Percentiles rank a stretch among this genome's conserved stretches.
phyloP scores from a whole-genome alignment of 1,284 basidiomycete species.

The Ganoderma resinaceum region DNA sequence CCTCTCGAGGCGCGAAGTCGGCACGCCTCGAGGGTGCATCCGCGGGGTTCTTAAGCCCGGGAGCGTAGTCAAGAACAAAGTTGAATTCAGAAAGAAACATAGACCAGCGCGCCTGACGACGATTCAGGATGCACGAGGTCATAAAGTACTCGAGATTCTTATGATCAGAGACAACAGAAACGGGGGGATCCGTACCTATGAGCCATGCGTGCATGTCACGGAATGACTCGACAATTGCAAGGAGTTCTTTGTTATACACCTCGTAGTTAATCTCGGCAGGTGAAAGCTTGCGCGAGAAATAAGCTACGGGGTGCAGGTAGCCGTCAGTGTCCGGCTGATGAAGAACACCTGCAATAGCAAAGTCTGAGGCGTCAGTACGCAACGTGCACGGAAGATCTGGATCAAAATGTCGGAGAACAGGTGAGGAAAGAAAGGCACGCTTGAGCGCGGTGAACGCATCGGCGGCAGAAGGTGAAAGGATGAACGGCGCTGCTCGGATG shows the following conservation, averaged over 20 bases:
- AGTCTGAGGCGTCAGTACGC: constrained; percentile 37
- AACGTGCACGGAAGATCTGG: constrained; percentile 35
- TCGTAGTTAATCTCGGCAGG: constrained; percentile 37
- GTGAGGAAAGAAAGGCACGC: constrained; percentile 35
- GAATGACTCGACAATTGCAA: constrained; percentile 44
- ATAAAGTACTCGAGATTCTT: constrained; percentile 47
- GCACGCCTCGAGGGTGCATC: constrained; percentile 41
- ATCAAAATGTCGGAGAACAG: constrained; percentile 43
- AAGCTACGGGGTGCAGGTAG: constrained; percentile 42
- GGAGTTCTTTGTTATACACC: constrained; percentile 44
- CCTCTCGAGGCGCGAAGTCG: constrained; percentile 45
- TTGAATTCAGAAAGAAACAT: constrained; percentile 42
- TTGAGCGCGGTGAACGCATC: constrained; percentile 41
- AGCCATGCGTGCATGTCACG: constrained; percentile 42
- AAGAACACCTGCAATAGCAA: constrained; percentile 39
- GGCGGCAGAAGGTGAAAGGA: neutral
- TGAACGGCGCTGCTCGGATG: constrained; percentile 20
- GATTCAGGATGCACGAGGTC: constrained; percentile 41
- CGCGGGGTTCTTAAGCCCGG: constrained; percentile 43
- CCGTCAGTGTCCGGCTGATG: constrained; percentile 38
- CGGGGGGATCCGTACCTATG: constrained; percentile 33
- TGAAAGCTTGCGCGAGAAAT: constrained; percentile 39
- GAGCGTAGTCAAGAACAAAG: constrained; percentile 44
- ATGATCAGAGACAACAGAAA: constrained; percentile 42
- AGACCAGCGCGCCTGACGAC: constrained; percentile 50